phyloP scores from a whole-genome alignment of 1,284 basidiomycete species.

The Melampsora occidentalis region DNA sequence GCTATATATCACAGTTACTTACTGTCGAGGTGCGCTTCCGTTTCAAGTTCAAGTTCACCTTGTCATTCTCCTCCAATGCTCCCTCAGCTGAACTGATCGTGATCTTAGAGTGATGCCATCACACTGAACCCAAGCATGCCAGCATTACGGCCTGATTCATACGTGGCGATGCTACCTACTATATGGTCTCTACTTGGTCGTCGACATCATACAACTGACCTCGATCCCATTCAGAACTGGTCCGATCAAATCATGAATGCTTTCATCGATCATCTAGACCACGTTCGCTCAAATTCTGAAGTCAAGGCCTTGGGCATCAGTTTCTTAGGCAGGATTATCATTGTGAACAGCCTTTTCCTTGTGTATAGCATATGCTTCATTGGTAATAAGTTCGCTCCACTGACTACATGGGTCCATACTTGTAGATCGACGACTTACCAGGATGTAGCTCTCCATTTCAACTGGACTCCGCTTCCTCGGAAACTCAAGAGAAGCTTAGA shows the following conservation, averaged over 20 bases:
- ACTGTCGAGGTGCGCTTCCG: constrained; percentile 58
- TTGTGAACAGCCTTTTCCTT: constrained; percentile 14
- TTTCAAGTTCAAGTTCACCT: constrained; percentile 1
- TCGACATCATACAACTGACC: constrained; percentile 13
- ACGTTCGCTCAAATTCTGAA: constrained; percentile 17
- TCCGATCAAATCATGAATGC: constrained; percentile 23
- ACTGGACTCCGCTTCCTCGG: constrained; percentile 12
- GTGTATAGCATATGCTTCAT: neutral
- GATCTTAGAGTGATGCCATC: constrained; percentile 43
- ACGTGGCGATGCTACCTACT: constrained; percentile 70
- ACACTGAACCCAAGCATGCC: constrained; percentile 57
- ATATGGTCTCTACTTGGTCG: constrained; percentile 69
- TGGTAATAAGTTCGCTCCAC: neutral
- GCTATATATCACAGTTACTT: constrained; percentile 70
- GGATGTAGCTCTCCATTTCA: constrained; percentile 25
- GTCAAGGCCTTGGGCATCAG: constrained; percentile 29
- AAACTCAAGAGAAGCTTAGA: constrained; percentile 23
- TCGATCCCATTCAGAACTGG: neutral
- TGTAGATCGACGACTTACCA: constrained; percentile 41
- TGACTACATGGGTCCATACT: neutral
- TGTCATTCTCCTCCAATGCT: neutral
- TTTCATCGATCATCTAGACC: constrained; percentile 40
- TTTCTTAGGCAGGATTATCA: constrained; percentile 30
- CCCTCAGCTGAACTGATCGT: neutral
- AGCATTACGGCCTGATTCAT: constrained; percentile 63